Base-by-base conservation (phyloP, 306 rosid species). In the Cicer cuneatum region DNA sequence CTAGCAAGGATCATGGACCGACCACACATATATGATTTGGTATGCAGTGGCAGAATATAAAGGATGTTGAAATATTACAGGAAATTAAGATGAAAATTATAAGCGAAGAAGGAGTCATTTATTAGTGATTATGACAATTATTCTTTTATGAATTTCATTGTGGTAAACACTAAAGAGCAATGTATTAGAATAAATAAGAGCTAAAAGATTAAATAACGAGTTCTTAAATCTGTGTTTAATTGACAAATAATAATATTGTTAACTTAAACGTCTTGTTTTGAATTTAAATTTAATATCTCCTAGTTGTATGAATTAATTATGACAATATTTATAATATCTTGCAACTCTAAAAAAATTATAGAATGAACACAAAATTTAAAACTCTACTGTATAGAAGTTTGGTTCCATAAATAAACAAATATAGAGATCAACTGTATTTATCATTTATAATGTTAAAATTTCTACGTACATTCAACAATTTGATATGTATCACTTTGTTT, bases 1-100 rank as follows among this genome's bases (percentile, higher is more conserved):
- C 1, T 21, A 49, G 4, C 84, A 81, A 81, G 84, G 60, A 81
- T 75, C 33, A 75, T 81, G 65, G 53, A 75, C 78, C 84, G 33
- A 70, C 81, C 57, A 21, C 46, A 62, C 35, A 59, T 11, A 81
- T 53, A 53, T 43, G 54, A 47, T 62, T 69, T 80, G 76, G 54
- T 70, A 15, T 57, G 39, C 67, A 41, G 21, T 75, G 29, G 11
- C 41, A 16, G 15, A 79, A 10, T 54, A 38, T 41, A 53, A 53
- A 72, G 39, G 48, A n/a, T 48, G 18, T 33, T 49, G 4, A 9
- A 16, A 11, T 18, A 4, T 60, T 0, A 10, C 21, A 61, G 7
- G 5, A 73, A 10, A 43, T 51, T 7, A 51, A 7, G 14, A 19
- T 35, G 14, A 12, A 67, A 2, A 6, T 8, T 13, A 39, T 5